phyloP scores from a whole-genome alignment of 2,329 filamentous ascomycete genomes.

The Fusarium metavorans region DNA sequence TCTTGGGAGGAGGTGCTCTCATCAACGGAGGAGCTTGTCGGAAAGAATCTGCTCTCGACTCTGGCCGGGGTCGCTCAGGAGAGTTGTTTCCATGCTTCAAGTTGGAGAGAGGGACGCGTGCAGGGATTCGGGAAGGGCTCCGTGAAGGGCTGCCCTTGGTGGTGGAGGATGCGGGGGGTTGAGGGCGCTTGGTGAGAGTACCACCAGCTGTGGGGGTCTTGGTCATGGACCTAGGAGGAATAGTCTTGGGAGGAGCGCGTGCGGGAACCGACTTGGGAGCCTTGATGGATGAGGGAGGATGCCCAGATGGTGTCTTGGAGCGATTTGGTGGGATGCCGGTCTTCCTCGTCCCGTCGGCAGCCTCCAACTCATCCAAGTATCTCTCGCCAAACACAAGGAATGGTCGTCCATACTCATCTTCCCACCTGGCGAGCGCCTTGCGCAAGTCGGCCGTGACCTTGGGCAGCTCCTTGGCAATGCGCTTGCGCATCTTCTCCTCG shows the following conservation, averaged over 20 bases:
- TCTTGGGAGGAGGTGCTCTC: constrained; percentile 86
- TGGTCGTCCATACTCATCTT: constrained; percentile 92
- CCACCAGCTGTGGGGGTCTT: constrained; percentile 68
- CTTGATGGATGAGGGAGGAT: constrained; percentile 60
- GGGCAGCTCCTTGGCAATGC: constrained; percentile 94
- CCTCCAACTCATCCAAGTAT: constrained; percentile 88
- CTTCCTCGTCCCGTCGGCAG: constrained; percentile 64
- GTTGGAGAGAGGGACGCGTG: constrained; percentile 76
- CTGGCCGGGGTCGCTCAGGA: constrained; percentile 74
- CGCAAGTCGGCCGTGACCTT: constrained; percentile 89
- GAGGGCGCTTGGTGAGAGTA: constrained; percentile 46
- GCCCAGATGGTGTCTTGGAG: constrained; percentile 80
- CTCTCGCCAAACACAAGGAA: constrained; percentile 94
- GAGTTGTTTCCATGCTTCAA: constrained; percentile 82
- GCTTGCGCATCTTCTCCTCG: constrained; percentile 98
- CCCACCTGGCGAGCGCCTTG: constrained; percentile 86
- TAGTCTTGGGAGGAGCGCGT: constrained; percentile 46
- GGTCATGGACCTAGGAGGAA: constrained; percentile 55
- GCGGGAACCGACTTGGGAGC: constrained; percentile 50
- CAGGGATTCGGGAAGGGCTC: constrained; percentile 70
- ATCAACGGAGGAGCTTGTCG: constrained; percentile 65
- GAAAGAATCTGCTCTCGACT: constrained; percentile 59
- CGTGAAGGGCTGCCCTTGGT: constrained; percentile 49
- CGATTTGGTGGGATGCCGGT: constrained; percentile 63
- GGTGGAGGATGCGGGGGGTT: constrained; percentile 28